phyloP scores from a whole-genome alignment of 2,329 filamentous ascomycete genomes.

The Ustulina deusta region DNA sequence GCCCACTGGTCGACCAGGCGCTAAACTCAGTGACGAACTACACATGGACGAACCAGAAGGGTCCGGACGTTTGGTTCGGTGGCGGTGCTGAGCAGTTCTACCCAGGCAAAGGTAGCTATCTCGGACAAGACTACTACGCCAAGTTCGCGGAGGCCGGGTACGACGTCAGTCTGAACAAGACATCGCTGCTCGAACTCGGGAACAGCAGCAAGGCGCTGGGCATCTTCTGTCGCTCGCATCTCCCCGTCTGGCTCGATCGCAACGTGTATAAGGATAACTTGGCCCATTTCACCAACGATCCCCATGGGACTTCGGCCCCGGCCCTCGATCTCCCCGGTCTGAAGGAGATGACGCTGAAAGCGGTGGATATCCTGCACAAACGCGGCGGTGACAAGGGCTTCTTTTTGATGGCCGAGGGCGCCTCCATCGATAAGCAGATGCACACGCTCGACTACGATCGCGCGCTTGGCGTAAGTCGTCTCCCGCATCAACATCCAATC shows the following conservation, averaged over 20 bases:
- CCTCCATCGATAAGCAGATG: constrained; percentile 92
- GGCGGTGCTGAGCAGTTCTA: constrained; percentile 86
- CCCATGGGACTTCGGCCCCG: constrained; percentile 71
- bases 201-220: constrained; percentile 76
- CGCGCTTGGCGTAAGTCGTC: constrained; percentile 69
- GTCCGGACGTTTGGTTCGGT: constrained; percentile 85
- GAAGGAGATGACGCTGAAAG: constrained; percentile 91
- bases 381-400: constrained; percentile 77
- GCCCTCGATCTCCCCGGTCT: constrained; percentile 83
- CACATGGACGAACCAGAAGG: constrained; percentile 79
- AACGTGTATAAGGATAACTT: constrained; percentile 83
- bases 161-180: constrained; percentile 79
- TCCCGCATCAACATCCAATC: not conserved
- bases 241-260: constrained; percentile 88
- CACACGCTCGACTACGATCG: constrained; percentile 87
- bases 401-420: constrained; percentile 89
- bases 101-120: constrained; percentile 71
- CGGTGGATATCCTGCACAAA: constrained; percentile 79
- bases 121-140: constrained; percentile 82
- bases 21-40: constrained; percentile 83
- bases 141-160: constrained; percentile 80
- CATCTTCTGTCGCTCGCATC: constrained; percentile 79
- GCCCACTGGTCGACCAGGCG: constrained; percentile 78
- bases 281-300: constrained; percentile 73
- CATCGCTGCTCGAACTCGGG: constrained; percentile 69